phyloP scores from a whole-genome alignment of 2,329 filamentous ascomycete species.

The Aspergillus proliferans region DNA sequence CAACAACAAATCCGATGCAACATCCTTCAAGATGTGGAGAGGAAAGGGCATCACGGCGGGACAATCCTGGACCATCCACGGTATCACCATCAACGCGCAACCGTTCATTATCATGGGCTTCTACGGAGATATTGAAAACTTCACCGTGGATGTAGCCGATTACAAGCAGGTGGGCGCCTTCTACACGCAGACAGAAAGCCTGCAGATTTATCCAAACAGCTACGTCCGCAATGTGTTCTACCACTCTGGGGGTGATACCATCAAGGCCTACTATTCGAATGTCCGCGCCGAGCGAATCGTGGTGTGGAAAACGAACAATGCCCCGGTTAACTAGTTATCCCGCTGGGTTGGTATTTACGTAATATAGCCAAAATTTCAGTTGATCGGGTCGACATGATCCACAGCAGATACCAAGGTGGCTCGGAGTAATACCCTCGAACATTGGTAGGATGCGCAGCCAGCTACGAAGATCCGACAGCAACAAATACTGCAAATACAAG shows the following conservation, averaged over 20 bases:
- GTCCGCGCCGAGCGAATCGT: slow-evolving; percentile 28
- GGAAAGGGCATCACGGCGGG: slow-evolving; percentile 12
- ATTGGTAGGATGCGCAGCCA: too few species aligned
- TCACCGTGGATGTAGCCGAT: slow-evolving; percentile 13
- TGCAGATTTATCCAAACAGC: slow-evolving; percentile 27
- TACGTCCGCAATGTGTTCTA: slow-evolving; percentile 30
- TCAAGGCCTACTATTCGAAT: slow-evolving; percentile 36
- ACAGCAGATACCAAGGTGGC: not conserved
- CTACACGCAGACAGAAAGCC: slow-evolving; percentile 34
- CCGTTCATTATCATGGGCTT: slow-evolving; percentile 36
- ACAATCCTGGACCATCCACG: slow-evolving; percentile 21
- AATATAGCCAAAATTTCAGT: slow-evolving; percentile 20
- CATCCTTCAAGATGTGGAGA: slow-evolving; percentile 28
- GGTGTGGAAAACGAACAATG: slow-evolving; percentile 34
- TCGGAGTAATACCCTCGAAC: too few species aligned
- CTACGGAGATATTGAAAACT: slow-evolving; percentile 7
- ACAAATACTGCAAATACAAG: too few species aligned
- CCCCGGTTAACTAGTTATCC: slow-evolving; percentile 21
- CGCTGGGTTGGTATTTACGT: slow-evolving; percentile 31
- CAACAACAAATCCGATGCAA: slow-evolving; percentile 22
- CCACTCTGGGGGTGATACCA: slow-evolving; percentile 31
- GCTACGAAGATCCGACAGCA: too few species aligned
- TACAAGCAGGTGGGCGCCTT: slow-evolving; percentile 38
- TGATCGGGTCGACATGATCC: slow-evolving; percentile 5
- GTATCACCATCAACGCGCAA: slow-evolving; percentile 27